phyloP scores from a whole-genome alignment of 2,329 filamentous ascomycete genomes.

The Furcasterigmium sp. region DNA sequence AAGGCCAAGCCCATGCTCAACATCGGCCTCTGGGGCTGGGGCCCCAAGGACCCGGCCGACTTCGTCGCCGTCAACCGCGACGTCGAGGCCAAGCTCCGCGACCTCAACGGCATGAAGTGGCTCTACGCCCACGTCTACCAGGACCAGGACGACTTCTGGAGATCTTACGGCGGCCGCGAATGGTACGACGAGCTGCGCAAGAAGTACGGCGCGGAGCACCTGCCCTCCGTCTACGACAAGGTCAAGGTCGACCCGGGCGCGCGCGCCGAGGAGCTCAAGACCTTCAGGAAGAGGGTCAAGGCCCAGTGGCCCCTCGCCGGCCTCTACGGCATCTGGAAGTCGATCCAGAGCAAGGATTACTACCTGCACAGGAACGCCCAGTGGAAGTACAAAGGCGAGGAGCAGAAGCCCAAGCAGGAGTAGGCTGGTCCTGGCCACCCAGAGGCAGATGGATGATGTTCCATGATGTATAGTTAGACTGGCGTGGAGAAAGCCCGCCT shows the following conservation, averaged over 20 bases:
- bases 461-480: neutral
- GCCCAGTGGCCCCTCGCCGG: conserved; percentile 51
- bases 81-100: conserved; percentile 63
- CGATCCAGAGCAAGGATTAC: conserved; percentile 53
- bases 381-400: conserved; percentile 45
- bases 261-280: conserved; percentile 30
- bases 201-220: conserved; percentile 56
- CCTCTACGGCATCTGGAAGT: conserved; percentile 53
- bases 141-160: conserved; percentile 65
- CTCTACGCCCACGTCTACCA: conserved; percentile 85
- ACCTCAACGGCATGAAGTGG: conserved; percentile 78
- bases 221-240: conserved; percentile 69
- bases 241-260: conserved; percentile 50
- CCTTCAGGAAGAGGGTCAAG: conserved; percentile 37
- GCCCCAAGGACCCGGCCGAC: conserved; percentile 46
- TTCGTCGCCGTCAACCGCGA: conserved; percentile 67
- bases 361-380: conserved; percentile 44
- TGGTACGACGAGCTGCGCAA: conserved; percentile 58
- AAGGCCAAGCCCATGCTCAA: conserved; percentile 45
- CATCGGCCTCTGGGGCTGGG: conserved; percentile 76
- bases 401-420: conserved; percentile 1
- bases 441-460: neutral
- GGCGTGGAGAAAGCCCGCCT: conserved; percentile 1
- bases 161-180: conserved; percentile 48
- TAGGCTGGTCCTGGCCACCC: no score